Percentiles rank a stretch among this genome's conserved stretches.
Evolutionary conservation across 805 yeast species (phyloP).

Genomic region (Lipomyces sp.): DNA sequence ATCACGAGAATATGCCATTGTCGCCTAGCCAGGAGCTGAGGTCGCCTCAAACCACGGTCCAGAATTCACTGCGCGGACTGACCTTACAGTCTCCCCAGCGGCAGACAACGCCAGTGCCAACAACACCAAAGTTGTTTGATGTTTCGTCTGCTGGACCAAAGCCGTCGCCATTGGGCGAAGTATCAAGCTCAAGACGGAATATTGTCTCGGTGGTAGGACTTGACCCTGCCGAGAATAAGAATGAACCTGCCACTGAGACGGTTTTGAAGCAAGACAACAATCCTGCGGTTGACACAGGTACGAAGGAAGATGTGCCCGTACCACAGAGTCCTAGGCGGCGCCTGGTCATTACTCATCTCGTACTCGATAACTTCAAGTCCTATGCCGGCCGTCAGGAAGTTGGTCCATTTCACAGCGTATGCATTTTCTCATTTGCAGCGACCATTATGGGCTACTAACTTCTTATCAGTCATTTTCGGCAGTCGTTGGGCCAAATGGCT

Average conservation of each 20-base stretch:
- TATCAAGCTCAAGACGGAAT: conserved; percentile 7
- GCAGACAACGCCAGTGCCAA: not conserved
- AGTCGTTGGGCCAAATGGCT: conserved; percentile 97
- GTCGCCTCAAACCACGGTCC: conserved; percentile 3
- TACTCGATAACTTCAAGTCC: conserved; percentile 86
- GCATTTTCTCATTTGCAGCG: conserved; percentile 17
- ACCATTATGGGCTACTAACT: not conserved
- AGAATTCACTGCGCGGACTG: conserved; percentile 7
- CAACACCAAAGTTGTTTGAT: not conserved
- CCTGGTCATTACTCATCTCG: conserved; percentile 73
- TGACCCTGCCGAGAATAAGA: not conserved
- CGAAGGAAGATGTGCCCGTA: not conserved
- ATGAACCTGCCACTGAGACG: not conserved
- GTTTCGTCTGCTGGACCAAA: not conserved
- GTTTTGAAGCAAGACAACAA: not conserved
- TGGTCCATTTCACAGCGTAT: conserved; percentile 80
- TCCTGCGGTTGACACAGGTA: not conserved
- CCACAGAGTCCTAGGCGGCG: conserved; percentile 47
- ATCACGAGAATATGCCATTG: conserved; percentile 2
- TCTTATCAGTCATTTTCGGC: conserved; percentile 79
- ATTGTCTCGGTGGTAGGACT: conserved; percentile 4
- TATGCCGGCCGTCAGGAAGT: conserved; percentile 92
- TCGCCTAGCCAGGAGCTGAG: not conserved
- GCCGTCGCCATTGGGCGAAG: conserved; percentile 6
- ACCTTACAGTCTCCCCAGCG: conserved; percentile 11